Base-by-base conservation (phyloP, 2,329 filamentous ascomycete genomes). In the Fusarium keratoplasticum region DNA sequence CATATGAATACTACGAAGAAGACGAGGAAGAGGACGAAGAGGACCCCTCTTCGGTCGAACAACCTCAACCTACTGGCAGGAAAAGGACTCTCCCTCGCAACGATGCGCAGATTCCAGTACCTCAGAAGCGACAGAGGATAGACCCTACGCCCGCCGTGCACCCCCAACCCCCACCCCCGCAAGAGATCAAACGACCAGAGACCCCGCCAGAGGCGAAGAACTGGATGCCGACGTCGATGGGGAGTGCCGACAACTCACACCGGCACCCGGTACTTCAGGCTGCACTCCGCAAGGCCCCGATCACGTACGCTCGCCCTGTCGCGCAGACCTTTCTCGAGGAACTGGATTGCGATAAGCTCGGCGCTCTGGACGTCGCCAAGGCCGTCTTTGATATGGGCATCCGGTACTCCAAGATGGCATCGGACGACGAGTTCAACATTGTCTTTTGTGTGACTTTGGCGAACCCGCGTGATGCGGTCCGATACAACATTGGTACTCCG, bases 351-450 rank as follows among this genome's bases (percentile, higher is more conserved):
- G 52, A 36, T 8, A 57, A 57, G 6, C 29, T 59, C 10, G 58
- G 60, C 18, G 66, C 65, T 6, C 42, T 57, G 14, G 72, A 66
- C 14, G 36, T 73, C 18, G 71, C 67, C n/a, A 65, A 50, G 9
- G 74, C 75, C 11, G 61, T 67, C 3, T 62, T 67, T n/a, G 75
- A 77, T 13, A 66, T 77, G 62, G 72, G 72, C 13, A 38, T 70
- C 22, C 64, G 76, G 10, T 73, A 69, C 29, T 61, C 62, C 6
- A 69, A 57, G 42, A 67, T 69, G 18, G 67, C 72, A 42, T 74
- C n/a, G 36, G 72, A 58, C 7, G 67, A 58, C 20, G 72, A 76
- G 36, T 69, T 69, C 40, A 62, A 61, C 5, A 75, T 77, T 22
- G 76, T 75, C n/a, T 59, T 76, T 14, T 42, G 58, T 14, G 14